Percentiles rank a stretch among this genome's conserved stretches.
Conservation (phyloP, 192 early-diverging fungal species). For the Geranomyces michiganensis region DNA sequence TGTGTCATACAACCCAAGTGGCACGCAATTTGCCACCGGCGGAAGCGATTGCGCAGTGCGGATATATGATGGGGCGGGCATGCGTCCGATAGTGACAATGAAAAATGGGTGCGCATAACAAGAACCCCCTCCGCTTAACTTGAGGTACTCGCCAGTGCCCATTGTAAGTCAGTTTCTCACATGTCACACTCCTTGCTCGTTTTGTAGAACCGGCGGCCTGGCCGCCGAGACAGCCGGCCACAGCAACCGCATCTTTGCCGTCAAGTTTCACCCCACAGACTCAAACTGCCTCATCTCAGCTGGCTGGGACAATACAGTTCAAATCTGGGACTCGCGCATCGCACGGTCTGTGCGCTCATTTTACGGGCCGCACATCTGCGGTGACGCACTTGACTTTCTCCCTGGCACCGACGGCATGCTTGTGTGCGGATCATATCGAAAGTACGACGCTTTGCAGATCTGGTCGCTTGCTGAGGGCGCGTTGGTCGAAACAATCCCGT, state of each 20-base stretch:
- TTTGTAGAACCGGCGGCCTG: constrained; percentile 6
- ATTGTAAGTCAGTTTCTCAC: too few relatives aligned
- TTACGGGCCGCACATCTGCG: constrained; percentile 62
- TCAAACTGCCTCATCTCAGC: constrained; percentile 47
- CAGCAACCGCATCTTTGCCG: constrained; percentile 56
- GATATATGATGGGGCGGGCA: constrained; percentile 47
- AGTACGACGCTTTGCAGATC: constrained; percentile 49
- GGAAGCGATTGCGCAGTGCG: constrained; percentile 46
- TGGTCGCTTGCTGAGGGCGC: constrained; percentile 11
- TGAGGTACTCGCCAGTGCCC: too few relatives aligned
- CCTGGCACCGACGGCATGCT: constrained; percentile 36
- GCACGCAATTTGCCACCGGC: constrained; percentile 46
- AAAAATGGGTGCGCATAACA: constrained; percentile 10
- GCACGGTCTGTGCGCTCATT: constrained; percentile 49
- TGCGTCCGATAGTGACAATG: constrained; percentile 26
- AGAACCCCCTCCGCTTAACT: too few relatives aligned
- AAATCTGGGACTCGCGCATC: constrained; percentile 56
- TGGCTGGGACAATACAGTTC: constrained; percentile 64
- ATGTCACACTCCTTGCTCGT: background rate
- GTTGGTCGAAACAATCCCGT: constrained; percentile 47
- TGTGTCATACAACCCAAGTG: constrained; percentile 39
- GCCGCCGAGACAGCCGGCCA: constrained; percentile 49
- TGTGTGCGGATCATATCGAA: constrained; percentile 50
- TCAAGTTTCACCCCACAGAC: constrained; percentile 57
- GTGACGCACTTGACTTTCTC: constrained; percentile 56